A percentile compares a stretch with the other conserved stretches of the same genome.
These are phyloP conservation scores for Nadsonia starkeyi-henricii DNA, from an alignment of 1,139 yeast species.

Conservation along the genomic window DNA sequence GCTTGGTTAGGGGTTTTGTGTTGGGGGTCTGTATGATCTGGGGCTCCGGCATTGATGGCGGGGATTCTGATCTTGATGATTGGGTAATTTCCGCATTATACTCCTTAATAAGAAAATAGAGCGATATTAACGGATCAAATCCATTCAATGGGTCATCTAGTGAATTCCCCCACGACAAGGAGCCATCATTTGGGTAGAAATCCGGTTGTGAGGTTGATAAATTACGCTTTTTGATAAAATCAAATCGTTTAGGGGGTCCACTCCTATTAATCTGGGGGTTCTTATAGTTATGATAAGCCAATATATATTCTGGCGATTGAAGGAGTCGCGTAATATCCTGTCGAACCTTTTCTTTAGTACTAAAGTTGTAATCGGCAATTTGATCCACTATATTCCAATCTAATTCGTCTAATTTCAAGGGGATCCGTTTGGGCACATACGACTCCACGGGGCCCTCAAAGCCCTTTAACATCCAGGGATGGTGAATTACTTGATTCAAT, in stretches of 20 bases:
- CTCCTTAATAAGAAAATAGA: conserved; percentile 77
- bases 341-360: conserved; percentile 45
- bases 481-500: conserved; percentile 63
- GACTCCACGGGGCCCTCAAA: conserved; percentile 61
- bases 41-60: no score
- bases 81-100: conserved; percentile 42
- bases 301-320: conserved; percentile 52
- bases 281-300: conserved; percentile 48
- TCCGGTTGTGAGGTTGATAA: conserved; percentile 7
- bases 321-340: conserved; percentile 46
- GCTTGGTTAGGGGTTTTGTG: no score
- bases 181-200: conserved; percentile 5
- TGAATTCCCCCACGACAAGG: conserved; percentile 13
- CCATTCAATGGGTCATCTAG: conserved; percentile 69
- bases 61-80: no score
- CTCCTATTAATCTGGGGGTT: no score
- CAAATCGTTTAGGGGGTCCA: conserved; percentile 15
- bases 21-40: no score
- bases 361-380: conserved; percentile 71
- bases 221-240: conserved; percentile 14
- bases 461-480: conserved; percentile 93
- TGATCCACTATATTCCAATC: conserved; percentile 57
- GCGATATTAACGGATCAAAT: conserved; percentile 77
- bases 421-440: conserved; percentile 63
- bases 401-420: conserved; percentile 52